Base-by-base conservation (phyloP, 1,284 basidiomycete genomes). In the Trichosporon sp. region DNA sequence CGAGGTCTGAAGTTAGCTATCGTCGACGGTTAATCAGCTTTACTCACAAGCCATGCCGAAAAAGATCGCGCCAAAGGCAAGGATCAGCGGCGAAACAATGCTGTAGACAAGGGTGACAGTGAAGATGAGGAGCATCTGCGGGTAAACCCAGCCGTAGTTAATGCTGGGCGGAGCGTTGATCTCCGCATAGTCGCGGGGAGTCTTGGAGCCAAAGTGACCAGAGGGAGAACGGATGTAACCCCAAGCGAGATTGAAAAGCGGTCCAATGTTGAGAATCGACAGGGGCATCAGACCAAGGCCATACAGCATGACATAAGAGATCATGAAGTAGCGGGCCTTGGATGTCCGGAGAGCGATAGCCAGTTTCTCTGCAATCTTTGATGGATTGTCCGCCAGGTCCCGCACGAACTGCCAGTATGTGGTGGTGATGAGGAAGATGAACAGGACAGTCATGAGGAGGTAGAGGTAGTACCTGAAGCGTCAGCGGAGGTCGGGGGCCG, bases 151-250 rank as follows among this genome's bases (percentile, higher is more conserved):
- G 67, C 95, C 95, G 75, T 97, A 95, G 81, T 97, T 95, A 81
- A 98, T 91, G 89, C 93, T 92, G 0, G 96, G 95, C 12, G 96
- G 95, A 0, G 94, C 93, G 77, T 98, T 97, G n/a, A 97, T 86
- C 81, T 97, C 95, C 9, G 95, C 95, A 75, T 90, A 95, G 77
- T 98, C 95, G 91, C 74, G 35, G 21, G 25, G 58, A 29, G 66
- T 62, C 32, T 64, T 68, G 15, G 29, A 67, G 73, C 87, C 89
- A 72, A 94, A 85, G 69, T 95, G 87, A n/a, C 56, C 56, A n/a
- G 56, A 60, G 7, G 56, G 56, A 11, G 56, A 31, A 2, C 56
- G 56, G 11, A 60, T 60, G 56, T 60, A 60, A n/a, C 27, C 56
- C 56, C 56, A 60, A 7, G 56, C 56, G 18, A 31, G 29, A 13